A percentile compares a stretch with the other conserved stretches of the same genome.
Evolutionary conservation across 108 stramenopile species (phyloP).

Genomic region (Epithemia pelagica): DNA sequence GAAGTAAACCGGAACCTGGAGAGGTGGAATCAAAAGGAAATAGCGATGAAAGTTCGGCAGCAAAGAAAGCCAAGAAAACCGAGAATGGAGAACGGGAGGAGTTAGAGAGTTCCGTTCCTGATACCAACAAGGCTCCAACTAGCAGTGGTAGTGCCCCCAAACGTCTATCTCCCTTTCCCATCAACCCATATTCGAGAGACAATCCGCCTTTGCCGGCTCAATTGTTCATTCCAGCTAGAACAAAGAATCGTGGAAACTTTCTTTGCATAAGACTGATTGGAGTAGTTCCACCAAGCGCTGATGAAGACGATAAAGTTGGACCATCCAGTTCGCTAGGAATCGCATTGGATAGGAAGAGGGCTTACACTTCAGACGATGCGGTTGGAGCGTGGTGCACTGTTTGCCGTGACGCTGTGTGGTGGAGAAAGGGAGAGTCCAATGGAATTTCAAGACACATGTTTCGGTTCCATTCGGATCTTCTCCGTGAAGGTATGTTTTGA

Average conservation of each 20-base stretch:
- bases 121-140: too few species aligned
- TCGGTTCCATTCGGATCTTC: not conserved
- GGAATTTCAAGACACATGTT: not conserved
- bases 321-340: not conserved
- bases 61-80: too few species aligned
- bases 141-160: too few species aligned
- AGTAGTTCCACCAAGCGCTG: too few species aligned
- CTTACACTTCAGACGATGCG: not conserved
- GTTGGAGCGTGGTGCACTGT: not conserved
- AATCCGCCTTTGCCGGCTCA: not conserved
- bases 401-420: not conserved
- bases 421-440: not conserved
- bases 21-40: too few species aligned
- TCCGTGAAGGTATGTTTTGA: not conserved
- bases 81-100: too few species aligned
- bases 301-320: too few species aligned
- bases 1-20: too few species aligned
- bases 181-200: not conserved
- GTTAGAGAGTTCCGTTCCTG: too few species aligned
- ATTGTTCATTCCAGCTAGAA: not conserved
- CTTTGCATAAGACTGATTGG: not conserved
- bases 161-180: too few species aligned
- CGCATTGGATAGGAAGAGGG: not conserved
- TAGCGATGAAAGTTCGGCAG: too few species aligned
- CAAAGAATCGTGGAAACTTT: not conserved